Conservation (phyloP, 2,329 filamentous ascomycete genomes). For the Xylaria sp. region DNA sequence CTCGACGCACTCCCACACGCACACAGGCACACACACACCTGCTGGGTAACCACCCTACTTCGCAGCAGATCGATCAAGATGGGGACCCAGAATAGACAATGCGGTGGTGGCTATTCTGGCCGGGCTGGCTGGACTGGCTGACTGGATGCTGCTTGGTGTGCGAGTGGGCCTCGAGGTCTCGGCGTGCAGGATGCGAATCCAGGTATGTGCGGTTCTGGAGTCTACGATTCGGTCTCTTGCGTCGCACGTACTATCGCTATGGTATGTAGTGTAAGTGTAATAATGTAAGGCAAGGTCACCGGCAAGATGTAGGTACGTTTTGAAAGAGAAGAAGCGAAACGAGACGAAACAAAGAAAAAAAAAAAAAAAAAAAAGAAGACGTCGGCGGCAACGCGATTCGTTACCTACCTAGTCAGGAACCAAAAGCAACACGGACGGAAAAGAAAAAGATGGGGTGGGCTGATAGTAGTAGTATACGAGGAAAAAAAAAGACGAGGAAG, state of each 20-base stretch:
- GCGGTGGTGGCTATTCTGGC: neutral
- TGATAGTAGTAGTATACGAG: too few species aligned
- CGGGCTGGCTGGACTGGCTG: neutral
- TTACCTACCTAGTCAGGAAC: too few species aligned
- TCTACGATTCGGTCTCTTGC: neutral
- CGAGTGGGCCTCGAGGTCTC: constrained; percentile 13
- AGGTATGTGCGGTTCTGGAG: neutral
- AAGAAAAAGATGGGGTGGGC: too few species aligned
- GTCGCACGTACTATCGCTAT: constrained; percentile 4
- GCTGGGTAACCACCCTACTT: neutral
- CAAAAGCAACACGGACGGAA: too few species aligned
- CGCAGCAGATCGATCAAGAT: neutral
- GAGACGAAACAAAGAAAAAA: neutral
- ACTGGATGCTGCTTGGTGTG: constrained; percentile 10
- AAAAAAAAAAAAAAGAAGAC: too few species aligned
- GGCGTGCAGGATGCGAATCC: constrained; percentile 17
- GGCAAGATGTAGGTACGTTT: neutral
- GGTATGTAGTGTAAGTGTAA: constrained; percentile 4
- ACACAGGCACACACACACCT: neutral
- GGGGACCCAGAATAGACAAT: neutral
- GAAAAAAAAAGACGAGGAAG: too few species aligned
- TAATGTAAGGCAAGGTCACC: neutral
- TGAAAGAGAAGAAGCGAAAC: neutral
- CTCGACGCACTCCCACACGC: neutral
- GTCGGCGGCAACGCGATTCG: too few species aligned